Conservation (phyloP, 345 rosid species). For the Zanthoxylum bungeanum region DNA sequence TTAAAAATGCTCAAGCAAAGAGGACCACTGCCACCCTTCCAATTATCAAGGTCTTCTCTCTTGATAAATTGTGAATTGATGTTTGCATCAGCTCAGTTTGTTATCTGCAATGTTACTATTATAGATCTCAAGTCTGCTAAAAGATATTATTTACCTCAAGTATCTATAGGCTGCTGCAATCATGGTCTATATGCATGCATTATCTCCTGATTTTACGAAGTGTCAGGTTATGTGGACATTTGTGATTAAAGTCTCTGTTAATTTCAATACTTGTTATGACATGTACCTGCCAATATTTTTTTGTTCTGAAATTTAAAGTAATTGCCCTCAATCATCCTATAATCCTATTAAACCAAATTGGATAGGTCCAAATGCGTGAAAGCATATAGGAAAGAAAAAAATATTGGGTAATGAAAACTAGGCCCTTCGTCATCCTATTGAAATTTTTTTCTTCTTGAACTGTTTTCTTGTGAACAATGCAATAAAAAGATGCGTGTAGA, state of each 20-base stretch:
- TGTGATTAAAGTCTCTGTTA: background rate
- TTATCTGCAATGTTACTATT: background rate
- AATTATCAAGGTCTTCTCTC: constrained; percentile 65
- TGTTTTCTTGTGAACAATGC: constrained; percentile 3
- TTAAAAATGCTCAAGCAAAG: constrained; percentile 96
- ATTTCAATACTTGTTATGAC: background rate
- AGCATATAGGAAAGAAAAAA: background rate
- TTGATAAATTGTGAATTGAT: constrained; percentile 7
- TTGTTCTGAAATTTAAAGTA: background rate
- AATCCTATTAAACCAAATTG: background rate
- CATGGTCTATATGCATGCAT: constrained; percentile 4
- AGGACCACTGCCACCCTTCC: constrained; percentile 85
- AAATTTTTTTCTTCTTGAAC: constrained; percentile 5
- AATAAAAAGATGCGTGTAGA: background rate
- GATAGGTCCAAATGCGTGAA: background rate
- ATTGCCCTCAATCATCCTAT: background rate
- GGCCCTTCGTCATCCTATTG: background rate
- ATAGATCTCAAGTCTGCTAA: background rate
- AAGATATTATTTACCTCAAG: background rate
- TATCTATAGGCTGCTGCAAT: background rate
- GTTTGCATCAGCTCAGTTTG: constrained; percentile 9
- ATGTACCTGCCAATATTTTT: background rate
- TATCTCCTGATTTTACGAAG: constrained; percentile 4
- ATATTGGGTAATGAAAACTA: background rate
- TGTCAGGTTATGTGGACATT: constrained; percentile 1